phyloP scores from a whole-genome alignment of 2,329 filamentous ascomycete genomes.

The Curvularia hawaiiensis region DNA sequence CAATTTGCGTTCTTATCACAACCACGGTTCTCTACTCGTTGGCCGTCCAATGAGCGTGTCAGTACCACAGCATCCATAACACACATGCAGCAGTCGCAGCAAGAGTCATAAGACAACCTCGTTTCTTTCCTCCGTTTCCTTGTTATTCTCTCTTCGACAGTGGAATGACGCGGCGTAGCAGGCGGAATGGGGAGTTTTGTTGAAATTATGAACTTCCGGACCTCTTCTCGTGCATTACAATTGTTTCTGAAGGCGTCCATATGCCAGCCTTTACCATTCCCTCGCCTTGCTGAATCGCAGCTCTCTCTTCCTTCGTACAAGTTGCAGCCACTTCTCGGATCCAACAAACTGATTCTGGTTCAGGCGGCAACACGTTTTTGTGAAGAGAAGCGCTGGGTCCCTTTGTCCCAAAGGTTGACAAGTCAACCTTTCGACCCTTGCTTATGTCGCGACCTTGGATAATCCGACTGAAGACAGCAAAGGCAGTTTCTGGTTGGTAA shows the following conservation, averaged over 20 bases:
- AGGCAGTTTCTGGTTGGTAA: conserved; percentile 52
- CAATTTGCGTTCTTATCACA: no score
- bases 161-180: neutral
- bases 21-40: no score
- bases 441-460: conserved; percentile 56
- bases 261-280: conserved; percentile 42
- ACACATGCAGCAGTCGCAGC: conserved; percentile 3
- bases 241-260: conserved; percentile 18
- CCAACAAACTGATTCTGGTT: conserved; percentile 63
- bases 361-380: conserved; percentile 59
- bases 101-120: conserved; percentile 5
- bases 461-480: conserved; percentile 58
- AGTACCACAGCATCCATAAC: conserved; percentile 15
- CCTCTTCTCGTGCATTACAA: neutral
- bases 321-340: conserved; percentile 56
- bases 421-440: conserved; percentile 57
- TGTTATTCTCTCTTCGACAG: neutral
- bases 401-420: conserved; percentile 60
- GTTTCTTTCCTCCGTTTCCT: neutral
- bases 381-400: conserved; percentile 64
- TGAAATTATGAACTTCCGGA: conserved; percentile 9
- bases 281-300: conserved; percentile 54
- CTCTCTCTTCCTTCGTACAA: conserved; percentile 59
- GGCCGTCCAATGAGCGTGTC: neutral
- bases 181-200: neutral